Base-by-base conservation (phyloP, 2,329 filamentous ascomycete genomes). In the Phaeophleospora eucalypticola region DNA sequence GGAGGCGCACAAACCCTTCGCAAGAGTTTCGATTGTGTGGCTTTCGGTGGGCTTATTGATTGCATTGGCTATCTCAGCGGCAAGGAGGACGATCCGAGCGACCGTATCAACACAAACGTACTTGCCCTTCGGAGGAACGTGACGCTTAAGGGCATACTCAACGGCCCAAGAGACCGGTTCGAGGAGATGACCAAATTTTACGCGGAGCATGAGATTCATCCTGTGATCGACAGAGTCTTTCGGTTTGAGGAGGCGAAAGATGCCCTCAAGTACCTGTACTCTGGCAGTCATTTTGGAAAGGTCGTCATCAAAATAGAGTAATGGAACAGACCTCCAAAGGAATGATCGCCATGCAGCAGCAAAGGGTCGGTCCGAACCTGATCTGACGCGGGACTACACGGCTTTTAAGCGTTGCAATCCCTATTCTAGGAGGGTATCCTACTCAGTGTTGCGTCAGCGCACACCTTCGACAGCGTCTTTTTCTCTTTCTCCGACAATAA, bases 101-200 rank as follows among this genome's bases (percentile, higher is more conserved):
- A 81, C 61, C 63, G 78, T 36, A 68, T 77, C 6, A 82, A 83
- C 52, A 75, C 82, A 12, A 85, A 84, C 56, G 65, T 85, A 20
- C 66, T 79, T 15, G 71, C 74, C 2, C 56, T 79, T 36, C 66
- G 68, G 50, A 66, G 73, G 17, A 79, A 72, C 35, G 72, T 78
- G 1, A 79, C 75, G 1, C 58, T 80, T 6, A 78, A 77, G 61
- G 76, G 83, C 0, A 54, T 56, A 81, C 41, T 54, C 16, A 84
- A 84, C 61, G 83, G 82, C 0, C 80, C 82, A 0, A 74, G 72
- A 52, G 77, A 80, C 51, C 67, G 74, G 34, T 76, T 73, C 15
- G 68, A 70, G 46, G 65, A 70, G 53, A 69, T 73, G 68, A 53
- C 66, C 38, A 51, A 54, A 38, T 72, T 73, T 48, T 72, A 72